Evolutionary conservation across 2,329 filamentous ascomycete species (phyloP), one percentile per base, ranked within the genome.

Genomic region (Diaporthe australafricana): DNA sequence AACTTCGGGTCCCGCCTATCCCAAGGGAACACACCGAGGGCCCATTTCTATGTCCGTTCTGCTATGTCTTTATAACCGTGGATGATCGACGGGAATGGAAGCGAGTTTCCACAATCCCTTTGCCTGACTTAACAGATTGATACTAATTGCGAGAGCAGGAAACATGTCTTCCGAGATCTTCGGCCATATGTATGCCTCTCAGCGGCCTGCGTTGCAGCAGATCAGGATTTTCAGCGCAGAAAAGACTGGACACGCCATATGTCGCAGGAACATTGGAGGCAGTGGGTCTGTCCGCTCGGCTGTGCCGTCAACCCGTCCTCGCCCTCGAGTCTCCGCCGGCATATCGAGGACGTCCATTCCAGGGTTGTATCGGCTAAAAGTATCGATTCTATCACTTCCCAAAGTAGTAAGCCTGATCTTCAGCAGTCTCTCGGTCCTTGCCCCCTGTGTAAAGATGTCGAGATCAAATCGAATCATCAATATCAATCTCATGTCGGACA

Each of bases 201-300:
- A 6, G 32, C 14, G 2, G 6, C 32, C 11, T 67, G 63, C 22
- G 42, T 22, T 25, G 30, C n/a, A 12, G 47, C 22, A 7, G 48
- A 67, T 11, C 48, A 40, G 2, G 63, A 45, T 17, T 67, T 53
- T 27, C 32, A 55, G 48, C 35, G 48, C 16, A 55, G 63, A 22
- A 52, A 67, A 8, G 63, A 55, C 48, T 67, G 63, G 63, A 12
- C 35, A 20, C 30, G 17, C n/a, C 63, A 67, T 27, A 67, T 67
- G 48, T 55, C n/a, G 8, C 32, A 55, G n/a, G 63, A 67, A 30
- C 63, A 67, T n/a, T 67, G 63, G 63, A 55, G 32, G 25, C 17
- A 9, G 3, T 67, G 63, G 63, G 5, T 6, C 7, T 67, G 63
- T 12, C 63, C 63, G 11, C 38, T 55, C 25, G 48, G 63, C 7